Percentiles rank a stretch among this genome's conserved stretches.
phyloP scores from a whole-genome alignment of 2,329 filamentous ascomycete species.

The Colletotrichum sp. region DNA sequence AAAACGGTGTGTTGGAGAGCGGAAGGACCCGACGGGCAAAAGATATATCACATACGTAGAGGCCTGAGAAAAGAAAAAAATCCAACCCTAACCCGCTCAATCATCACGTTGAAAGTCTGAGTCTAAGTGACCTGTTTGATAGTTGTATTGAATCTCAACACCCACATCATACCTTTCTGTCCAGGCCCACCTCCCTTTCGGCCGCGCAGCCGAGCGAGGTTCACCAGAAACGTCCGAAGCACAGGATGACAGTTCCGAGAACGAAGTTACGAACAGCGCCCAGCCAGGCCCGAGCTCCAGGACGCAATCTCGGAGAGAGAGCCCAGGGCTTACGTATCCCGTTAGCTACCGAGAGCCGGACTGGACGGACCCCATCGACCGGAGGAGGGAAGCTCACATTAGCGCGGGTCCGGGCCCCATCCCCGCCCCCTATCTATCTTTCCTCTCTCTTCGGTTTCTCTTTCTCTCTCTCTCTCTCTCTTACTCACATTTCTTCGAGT shows the following conservation, averaged over 20 bases:
- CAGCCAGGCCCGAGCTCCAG: neutral
- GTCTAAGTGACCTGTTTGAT: neutral
- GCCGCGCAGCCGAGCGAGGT: neutral
- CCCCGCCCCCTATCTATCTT: neutral
- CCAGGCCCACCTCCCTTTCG: neutral
- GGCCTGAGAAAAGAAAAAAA: neutral
- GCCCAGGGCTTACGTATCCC: neutral
- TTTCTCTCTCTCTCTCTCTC: neutral
- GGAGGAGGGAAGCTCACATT: neutral
- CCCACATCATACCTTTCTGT: neutral
- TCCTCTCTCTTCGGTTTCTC: neutral
- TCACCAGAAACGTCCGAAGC: neutral
- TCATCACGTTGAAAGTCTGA: neutral
- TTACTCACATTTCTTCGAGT: neutral
- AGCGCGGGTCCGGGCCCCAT: neutral
- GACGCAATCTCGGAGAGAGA: neutral
- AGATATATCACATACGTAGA: neutral
- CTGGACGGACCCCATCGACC: neutral
- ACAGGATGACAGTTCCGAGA: neutral
- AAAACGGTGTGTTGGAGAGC: neutral
- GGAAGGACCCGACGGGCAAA: neutral
- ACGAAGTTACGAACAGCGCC: neutral
- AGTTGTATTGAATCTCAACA: neutral
- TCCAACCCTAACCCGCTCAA: neutral
- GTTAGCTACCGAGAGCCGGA: neutral